Percentiles rank a stretch among this genome's conserved stretches.
Conservation (phyloP, 2,329 filamentous ascomycete species). For the Hymenoscyphus infarciens region DNA sequence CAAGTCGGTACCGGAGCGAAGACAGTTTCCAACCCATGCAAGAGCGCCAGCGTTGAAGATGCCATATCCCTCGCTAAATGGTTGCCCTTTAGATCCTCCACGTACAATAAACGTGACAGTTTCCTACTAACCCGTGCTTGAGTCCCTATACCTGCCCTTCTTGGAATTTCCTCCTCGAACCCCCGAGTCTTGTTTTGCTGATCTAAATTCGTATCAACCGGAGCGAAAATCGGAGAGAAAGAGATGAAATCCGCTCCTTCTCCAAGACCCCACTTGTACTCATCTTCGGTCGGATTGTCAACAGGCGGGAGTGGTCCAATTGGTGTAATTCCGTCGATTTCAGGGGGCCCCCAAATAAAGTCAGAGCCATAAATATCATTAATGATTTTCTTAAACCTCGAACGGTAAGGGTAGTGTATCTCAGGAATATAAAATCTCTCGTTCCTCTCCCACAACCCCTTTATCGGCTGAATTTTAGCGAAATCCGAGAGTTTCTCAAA, state of each 20-base stretch:
- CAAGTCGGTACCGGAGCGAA: slow-evolving; percentile 71
- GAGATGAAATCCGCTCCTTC: neutral
- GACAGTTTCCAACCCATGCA: slow-evolving; percentile 69
- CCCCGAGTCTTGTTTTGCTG: neutral
- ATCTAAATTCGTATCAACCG: neutral
- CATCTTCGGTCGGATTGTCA: neutral
- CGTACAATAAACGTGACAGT: slow-evolving; percentile 38
- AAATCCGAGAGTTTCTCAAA: slow-evolving; percentile 65
- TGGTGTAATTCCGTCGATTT: neutral
- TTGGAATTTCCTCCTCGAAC: neutral
- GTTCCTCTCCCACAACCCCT: slow-evolving; percentile 74
- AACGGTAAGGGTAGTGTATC: slow-evolving; percentile 69
- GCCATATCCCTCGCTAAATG: slow-evolving; percentile 74
- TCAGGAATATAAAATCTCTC: slow-evolving; percentile 74
- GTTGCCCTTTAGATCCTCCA: slow-evolving; percentile 68
- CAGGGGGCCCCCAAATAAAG: neutral
- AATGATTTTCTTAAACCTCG: slow-evolving; percentile 59
- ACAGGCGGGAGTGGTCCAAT: neutral
- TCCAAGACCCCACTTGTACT: neutral
- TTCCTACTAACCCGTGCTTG: neutral
- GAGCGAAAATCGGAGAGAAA: neutral
- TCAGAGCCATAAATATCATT: slow-evolving; percentile 47
- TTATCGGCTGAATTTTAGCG: slow-evolving; percentile 64
- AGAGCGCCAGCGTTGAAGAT: slow-evolving; percentile 61
- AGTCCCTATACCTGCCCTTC: neutral